These are phyloP conservation scores for Yarrowia sp. DNA, from an alignment of 805 yeast genomes.

Conservation along the genomic window DNA sequence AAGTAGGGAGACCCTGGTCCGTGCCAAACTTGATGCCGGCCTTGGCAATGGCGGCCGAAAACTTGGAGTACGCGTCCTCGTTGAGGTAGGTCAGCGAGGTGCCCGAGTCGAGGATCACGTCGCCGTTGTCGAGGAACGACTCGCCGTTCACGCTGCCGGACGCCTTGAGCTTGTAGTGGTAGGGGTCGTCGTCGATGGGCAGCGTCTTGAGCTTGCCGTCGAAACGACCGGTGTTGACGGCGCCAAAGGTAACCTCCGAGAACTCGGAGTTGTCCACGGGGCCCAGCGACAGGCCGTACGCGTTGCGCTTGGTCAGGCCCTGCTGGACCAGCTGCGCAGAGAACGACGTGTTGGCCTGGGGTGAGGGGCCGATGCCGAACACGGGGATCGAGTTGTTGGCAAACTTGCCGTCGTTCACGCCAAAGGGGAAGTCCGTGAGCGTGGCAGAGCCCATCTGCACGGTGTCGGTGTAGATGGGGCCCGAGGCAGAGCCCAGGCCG, in stretches of 20 bases:
- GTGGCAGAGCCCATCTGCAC: neutral
- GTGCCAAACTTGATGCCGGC: constrained; percentile 38
- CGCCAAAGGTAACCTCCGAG: neutral
- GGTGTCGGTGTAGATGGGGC: neutral
- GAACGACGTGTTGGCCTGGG: neutral
- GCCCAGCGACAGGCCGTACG: neutral
- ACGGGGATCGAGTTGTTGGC: neutral
- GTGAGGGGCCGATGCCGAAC: neutral
- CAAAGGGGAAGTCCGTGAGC: neutral
- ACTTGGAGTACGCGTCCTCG: neutral
- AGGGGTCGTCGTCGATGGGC: constrained; percentile 30
- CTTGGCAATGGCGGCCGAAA: neutral
- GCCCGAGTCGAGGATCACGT: neutral
- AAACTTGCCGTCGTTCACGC: neutral
- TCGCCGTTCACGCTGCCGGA: neutral
- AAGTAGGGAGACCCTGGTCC: constrained; percentile 22
- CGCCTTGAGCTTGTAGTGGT: constrained; percentile 17
- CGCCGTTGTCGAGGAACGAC: neutral
- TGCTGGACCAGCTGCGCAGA: neutral
- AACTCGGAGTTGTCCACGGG: neutral
- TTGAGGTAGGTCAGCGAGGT: neutral
- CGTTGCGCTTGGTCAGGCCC: neutral
- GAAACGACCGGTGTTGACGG: constrained; percentile 1
- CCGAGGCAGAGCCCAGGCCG: neutral
- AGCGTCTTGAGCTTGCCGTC: constrained; percentile 27